Conservation (phyloP, 768 basidiomycete genomes). For the Phlebiopsis flavidoalba region DNA sequence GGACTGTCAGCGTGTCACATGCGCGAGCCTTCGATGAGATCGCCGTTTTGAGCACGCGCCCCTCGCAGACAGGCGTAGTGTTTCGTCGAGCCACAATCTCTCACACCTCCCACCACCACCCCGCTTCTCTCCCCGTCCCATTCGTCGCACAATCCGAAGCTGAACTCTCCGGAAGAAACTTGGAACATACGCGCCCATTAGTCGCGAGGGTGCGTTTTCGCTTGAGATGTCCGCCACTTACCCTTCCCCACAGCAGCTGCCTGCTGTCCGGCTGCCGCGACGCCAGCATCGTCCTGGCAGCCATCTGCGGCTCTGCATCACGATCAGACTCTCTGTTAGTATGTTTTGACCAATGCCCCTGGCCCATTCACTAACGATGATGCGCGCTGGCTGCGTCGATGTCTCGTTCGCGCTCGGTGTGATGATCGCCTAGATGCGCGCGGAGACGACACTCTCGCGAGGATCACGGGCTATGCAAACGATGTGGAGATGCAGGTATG, state of each 20-base stretch:
- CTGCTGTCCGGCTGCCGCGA: not conserved
- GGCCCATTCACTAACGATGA: not conserved
- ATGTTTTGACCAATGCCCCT: not conserved
- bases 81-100: not conserved
- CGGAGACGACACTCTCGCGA: slow-evolving; percentile 37
- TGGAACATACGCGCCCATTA: not conserved
- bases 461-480: slow-evolving; percentile 52
- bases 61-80: not conserved
- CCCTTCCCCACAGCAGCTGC: not conserved
- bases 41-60: not conserved
- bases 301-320: not conserved
- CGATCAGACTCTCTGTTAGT: not conserved
- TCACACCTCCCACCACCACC: not conserved
- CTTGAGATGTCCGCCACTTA: not conserved
- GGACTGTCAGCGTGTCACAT: not conserved
- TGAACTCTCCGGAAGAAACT: not conserved
- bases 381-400: not conserved
- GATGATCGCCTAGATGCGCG: not conserved
- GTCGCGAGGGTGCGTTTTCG: slow-evolving; percentile 1
- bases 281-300: not conserved
- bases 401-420: not conserved
- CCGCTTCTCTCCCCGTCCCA: not conserved
- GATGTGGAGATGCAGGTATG: slow-evolving; percentile 75
- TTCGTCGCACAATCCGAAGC: not conserved
- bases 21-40: not conserved